Percentiles rank a stretch among this genome's conserved stretches.
phyloP scores from a whole-genome alignment of 2,329 filamentous ascomycete genomes.

The Xylariaceae sp. region DNA sequence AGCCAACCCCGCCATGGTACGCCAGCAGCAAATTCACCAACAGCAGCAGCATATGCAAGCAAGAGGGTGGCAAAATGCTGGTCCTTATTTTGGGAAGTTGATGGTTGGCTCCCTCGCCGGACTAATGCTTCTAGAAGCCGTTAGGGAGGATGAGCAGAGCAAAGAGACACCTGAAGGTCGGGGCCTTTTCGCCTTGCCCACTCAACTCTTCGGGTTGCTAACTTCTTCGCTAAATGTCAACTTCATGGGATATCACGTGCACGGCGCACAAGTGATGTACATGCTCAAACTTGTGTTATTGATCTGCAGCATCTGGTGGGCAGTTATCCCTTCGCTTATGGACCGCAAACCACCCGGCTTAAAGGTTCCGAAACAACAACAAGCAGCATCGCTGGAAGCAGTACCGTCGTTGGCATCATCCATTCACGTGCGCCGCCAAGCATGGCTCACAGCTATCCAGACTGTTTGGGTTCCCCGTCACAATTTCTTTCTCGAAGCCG shows the following conservation, averaged over 20 bases:
- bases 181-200: constrained; percentile 67
- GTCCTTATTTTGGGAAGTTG: constrained; percentile 70
- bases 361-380: constrained; percentile 46
- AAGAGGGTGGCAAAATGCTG: constrained; percentile 56
- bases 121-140: constrained; percentile 86
- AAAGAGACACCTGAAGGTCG: constrained; percentile 66
- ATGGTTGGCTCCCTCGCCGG: constrained; percentile 93
- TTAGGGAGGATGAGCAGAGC: constrained; percentile 67
- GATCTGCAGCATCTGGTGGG: constrained; percentile 57
- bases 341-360: constrained; percentile 56
- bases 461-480: constrained; percentile 90
- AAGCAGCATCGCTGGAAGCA: constrained; percentile 45
- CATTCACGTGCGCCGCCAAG: constrained; percentile 81
- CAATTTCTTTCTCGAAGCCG: constrained; percentile 82
- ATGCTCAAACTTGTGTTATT: constrained; percentile 57
- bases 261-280: constrained; percentile 48
- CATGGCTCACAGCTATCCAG: constrained; percentile 92
- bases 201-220: constrained; percentile 56
- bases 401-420: constrained; percentile 78
- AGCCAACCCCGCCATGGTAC: constrained; percentile 48
- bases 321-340: constrained; percentile 58
- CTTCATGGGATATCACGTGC: constrained; percentile 56
- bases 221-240: constrained; percentile 54
- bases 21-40: constrained; percentile 60
- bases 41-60: constrained; percentile 53